Conservation (phyloP, 768 basidiomycete species). For the Floccularia luteovirens region DNA sequence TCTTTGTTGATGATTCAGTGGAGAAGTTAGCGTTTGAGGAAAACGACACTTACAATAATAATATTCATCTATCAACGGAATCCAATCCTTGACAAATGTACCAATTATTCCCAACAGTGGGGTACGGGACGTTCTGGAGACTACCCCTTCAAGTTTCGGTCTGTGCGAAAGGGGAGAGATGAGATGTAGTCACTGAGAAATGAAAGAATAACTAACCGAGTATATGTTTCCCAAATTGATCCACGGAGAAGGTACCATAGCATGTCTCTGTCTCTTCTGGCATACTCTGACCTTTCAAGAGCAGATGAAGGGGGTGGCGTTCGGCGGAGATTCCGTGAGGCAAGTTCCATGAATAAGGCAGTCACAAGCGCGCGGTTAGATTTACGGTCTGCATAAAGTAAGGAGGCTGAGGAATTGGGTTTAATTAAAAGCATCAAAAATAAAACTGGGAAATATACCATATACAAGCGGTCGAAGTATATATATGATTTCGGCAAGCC, state of each 20-base stretch:
- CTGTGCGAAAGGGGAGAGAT: conserved; percentile 31
- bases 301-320: conserved; percentile 50
- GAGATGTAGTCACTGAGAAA: conserved; percentile 3
- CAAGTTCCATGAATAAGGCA: conserved; percentile 60
- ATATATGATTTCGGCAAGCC: conserved; percentile 68
- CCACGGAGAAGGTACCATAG: conserved; percentile 83
- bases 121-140: conserved; percentile 40
- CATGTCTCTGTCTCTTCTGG: conserved; percentile 74
- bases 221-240: conserved; percentile 77
- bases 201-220: conserved; percentile 37
- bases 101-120: conserved; percentile 67
- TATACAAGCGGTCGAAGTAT: conserved; percentile 71
- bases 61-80: conserved; percentile 84
- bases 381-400: conserved; percentile 36
- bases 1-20: conserved; percentile 18
- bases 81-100: conserved; percentile 75
- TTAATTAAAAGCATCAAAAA: conserved; percentile 5
- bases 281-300: conserved; percentile 74
- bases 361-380: conserved; percentile 59
- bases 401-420: conserved; percentile 22
- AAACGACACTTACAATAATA: conserved; percentile 70
- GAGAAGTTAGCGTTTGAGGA: conserved; percentile 2
- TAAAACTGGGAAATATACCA: conserved; percentile 33
- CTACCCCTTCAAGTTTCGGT: conserved; percentile 66
- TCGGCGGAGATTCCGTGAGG: conserved; percentile 71